A percentile compares a stretch with the other conserved stretches of the same genome.
phyloP scores from a whole-genome alignment of 2,329 filamentous ascomycete genomes.

The Apiospora hydei region DNA sequence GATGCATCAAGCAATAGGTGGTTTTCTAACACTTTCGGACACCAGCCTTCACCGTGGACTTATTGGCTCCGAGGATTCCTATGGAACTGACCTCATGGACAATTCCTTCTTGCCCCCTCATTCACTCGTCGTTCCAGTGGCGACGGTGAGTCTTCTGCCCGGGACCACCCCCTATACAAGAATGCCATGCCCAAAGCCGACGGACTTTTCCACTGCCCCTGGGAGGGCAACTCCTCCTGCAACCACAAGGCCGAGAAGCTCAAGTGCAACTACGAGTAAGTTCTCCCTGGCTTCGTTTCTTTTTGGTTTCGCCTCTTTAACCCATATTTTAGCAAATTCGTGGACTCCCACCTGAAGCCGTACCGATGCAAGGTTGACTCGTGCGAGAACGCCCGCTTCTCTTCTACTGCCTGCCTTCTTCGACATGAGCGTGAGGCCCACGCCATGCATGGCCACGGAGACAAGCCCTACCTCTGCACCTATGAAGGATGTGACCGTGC shows the following conservation, averaged over 20 bases:
- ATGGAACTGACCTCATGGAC: slow-evolving; percentile 45
- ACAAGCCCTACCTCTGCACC: slow-evolving; percentile 89
- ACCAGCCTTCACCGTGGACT: slow-evolving; percentile 48
- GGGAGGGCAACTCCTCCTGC: slow-evolving; percentile 74
- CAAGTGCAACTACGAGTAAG: slow-evolving; percentile 99
- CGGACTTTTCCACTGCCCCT: slow-evolving; percentile 93
- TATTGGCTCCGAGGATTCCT: slow-evolving; percentile 47
- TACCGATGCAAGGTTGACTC: slow-evolving; percentile 89
- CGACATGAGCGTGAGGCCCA: slow-evolving; percentile 96
- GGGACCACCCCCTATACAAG: slow-evolving; percentile 76
- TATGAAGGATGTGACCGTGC: slow-evolving; percentile 89
- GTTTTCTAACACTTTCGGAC: slow-evolving; percentile 42
- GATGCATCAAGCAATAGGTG: slow-evolving; percentile 35
- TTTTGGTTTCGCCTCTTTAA: slow-evolving; percentile 29
- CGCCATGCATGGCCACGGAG: slow-evolving; percentile 92
- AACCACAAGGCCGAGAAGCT: slow-evolving; percentile 93
- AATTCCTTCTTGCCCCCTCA: slow-evolving; percentile 50
- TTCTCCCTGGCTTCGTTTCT: slow-evolving; percentile 29
- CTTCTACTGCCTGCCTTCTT: slow-evolving; percentile 92
- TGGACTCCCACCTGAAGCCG: slow-evolving; percentile 95
- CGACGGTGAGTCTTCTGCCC: slow-evolving; percentile 62
- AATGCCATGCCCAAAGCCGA: slow-evolving; percentile 69
- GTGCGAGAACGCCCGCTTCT: slow-evolving; percentile 89
- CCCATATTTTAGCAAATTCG: slow-evolving; percentile 78
- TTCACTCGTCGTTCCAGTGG: slow-evolving; percentile 58